Evolutionary conservation across 1,284 basidiomycete species (phyloP).

Genomic region (Xerocomus cyaneibrunnescens): DNA sequence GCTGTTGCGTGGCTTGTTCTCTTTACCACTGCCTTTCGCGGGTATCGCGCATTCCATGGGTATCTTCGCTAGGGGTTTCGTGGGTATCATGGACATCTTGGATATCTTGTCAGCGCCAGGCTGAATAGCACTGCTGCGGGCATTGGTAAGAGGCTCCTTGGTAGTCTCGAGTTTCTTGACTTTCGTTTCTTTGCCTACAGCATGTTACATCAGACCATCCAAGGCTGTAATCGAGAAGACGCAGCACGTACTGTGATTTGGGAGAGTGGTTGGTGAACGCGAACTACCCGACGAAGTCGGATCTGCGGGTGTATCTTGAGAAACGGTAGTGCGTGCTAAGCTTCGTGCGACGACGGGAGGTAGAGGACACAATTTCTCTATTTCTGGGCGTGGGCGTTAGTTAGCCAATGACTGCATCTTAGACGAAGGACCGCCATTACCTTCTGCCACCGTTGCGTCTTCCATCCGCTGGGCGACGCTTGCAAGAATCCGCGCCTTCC

Average conservation of each 20-base stretch:
- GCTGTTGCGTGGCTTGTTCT: conserved; percentile 15
- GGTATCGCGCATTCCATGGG: neutral
- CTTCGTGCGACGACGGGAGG: neutral
- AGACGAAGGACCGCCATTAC: conserved; percentile 4
- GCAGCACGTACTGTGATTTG: conserved; percentile 6
- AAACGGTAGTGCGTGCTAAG: neutral
- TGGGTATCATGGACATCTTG: neutral
- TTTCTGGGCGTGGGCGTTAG: neutral
- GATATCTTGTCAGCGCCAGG: neutral
- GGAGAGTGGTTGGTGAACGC: neutral
- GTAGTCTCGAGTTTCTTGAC: neutral
- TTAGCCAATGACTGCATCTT: conserved; percentile 6
- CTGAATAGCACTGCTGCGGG: neutral
- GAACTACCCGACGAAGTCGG: neutral
- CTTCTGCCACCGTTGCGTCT: conserved; percentile 3
- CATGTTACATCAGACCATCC: too few relatives aligned
- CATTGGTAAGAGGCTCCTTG: neutral
- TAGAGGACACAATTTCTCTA: neutral
- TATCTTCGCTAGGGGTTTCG: neutral
- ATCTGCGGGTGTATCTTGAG: neutral
- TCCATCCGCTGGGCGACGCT: neutral
- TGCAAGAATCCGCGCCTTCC: neutral
- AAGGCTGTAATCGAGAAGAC: too few relatives aligned
- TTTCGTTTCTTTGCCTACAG: neutral
- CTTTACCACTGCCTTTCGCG: conserved; percentile 16